A percentile compares a stretch with the other conserved stretches of the same genome.
phyloP scores from a whole-genome alignment of 2,329 filamentous ascomycete species.

The Cryphonectria naterciae region DNA sequence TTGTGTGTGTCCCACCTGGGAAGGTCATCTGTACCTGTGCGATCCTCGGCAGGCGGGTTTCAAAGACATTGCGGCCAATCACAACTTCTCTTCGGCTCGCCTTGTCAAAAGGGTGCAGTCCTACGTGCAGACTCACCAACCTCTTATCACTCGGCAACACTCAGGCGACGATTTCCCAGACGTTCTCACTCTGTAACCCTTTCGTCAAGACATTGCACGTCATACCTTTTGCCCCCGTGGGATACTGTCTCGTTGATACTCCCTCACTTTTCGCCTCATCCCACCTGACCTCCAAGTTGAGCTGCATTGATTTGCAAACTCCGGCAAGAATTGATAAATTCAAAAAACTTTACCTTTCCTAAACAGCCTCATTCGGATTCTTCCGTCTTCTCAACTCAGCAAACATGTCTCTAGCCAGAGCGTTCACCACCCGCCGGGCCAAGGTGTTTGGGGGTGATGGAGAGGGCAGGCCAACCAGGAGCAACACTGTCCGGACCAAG shows the following conservation, averaged over 20 bases:
- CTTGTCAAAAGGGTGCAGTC: slow-evolving; percentile 21
- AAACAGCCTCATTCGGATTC: not conserved
- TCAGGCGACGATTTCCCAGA: slow-evolving; percentile 9
- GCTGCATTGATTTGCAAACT: slow-evolving; percentile 3
- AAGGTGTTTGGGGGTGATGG: slow-evolving; percentile 52
- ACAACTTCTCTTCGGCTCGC: slow-evolving; percentile 21
- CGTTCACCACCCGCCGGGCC: slow-evolving; percentile 71
- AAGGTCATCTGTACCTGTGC: slow-evolving; percentile 26
- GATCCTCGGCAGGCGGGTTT: slow-evolving; percentile 22
- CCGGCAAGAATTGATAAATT: not conserved
- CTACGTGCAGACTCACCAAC: slow-evolving; percentile 20
- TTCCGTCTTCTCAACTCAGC: not conserved
- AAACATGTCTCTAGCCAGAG: slow-evolving; percentile 61
- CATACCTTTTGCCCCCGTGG: slow-evolving; percentile 1
- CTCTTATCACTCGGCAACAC: slow-evolving; percentile 4
- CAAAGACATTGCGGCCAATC: slow-evolving; percentile 19
- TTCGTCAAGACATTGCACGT: slow-evolving; percentile 23
- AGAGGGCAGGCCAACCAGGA: slow-evolving; percentile 49
- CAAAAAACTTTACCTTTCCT: not conserved
- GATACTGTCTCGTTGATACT: not conserved
- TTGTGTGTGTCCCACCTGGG: slow-evolving; percentile 20
- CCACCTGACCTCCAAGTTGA: not conserved
- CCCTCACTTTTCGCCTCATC: not conserved
- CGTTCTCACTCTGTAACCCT: slow-evolving; percentile 18
- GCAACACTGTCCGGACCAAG: slow-evolving; percentile 64